Evolutionary conservation across 805 yeast genomes (phyloP), one percentile per base, ranked within the genome.

Genomic region (Saccharomyces jurei): DNA sequence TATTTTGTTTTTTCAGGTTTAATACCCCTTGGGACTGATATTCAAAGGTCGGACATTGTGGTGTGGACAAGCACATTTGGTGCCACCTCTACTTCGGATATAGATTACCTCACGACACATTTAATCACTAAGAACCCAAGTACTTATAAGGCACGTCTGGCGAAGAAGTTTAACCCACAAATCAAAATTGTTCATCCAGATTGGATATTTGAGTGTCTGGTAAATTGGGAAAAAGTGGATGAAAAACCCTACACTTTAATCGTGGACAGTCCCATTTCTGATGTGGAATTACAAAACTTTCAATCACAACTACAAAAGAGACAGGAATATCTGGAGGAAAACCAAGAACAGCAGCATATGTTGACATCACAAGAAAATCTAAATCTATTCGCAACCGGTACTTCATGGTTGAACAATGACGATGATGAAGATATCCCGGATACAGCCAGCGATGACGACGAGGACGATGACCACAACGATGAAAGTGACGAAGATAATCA

Each of bases 1-100:
- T 81, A 81, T 2, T 80, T 94, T 53, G 77, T 92, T 21, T 86
- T 94, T 60, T 86, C 96, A 3, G 97, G 98, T 0, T 77, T 92
- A n/a, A 78, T 94, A 25, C 97, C 97, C 0, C 66, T 89, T n/a
- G 94, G 94, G 1, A 77, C 84, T 11, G 79, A 82, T 53, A 71
- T 87, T 17, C 84, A 86, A 52, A 72, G 77, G 32, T 94, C 95
- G 3, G 96, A 89, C 66, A 87, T 94, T 48, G 97, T 91, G 1
- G 81, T 85, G 25, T 92, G 98, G 97, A 87, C 92, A 11, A 80
- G 81, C 50, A 88, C 91, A 53, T 92, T 92, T 76, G 99, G 99
- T 1, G 97, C 96, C 0, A 76, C 76, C 2, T 90, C 92, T 6
- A 86, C 86, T 0, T 75, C 83, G 3, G 90, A 88, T 54, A 83